Conservation (phyloP, 2,329 filamentous ascomycete species). For the Colletotrichum plurivorum region DNA sequence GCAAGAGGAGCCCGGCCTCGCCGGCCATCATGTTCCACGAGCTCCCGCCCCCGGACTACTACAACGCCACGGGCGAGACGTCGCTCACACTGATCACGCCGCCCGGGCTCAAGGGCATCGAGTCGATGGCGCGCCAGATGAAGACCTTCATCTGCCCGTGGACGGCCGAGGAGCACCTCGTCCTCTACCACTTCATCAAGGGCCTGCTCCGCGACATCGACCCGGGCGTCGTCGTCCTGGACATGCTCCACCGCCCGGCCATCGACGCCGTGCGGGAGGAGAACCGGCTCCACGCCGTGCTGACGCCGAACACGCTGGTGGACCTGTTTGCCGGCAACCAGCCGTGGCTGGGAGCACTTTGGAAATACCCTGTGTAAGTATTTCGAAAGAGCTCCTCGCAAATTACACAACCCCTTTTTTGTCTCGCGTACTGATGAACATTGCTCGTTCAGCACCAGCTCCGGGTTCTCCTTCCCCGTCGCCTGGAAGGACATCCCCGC, state of each 20-base stretch:
- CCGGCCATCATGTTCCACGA: slow-evolving; percentile 45
- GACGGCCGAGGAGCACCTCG: slow-evolving; percentile 48
- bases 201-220: slow-evolving; percentile 49
- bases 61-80: slow-evolving; percentile 38
- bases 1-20: slow-evolving; percentile 36
- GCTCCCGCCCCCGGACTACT: slow-evolving; percentile 43
- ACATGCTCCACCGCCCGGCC: slow-evolving; percentile 48
- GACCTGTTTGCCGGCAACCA: slow-evolving; percentile 56
- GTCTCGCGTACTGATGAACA: too few relatives aligned
- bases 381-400: not conserved
- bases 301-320: slow-evolving; percentile 60
- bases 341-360: slow-evolving; percentile 52
- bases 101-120: slow-evolving; percentile 43
- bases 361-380: slow-evolving; percentile 57
- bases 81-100: slow-evolving; percentile 39
- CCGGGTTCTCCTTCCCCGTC: slow-evolving; percentile 61
- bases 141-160: slow-evolving; percentile 47
- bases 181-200: slow-evolving; percentile 45
- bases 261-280: slow-evolving; percentile 44
- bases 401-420: not conserved
- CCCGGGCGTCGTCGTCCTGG: slow-evolving; percentile 51
- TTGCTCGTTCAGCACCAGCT: slow-evolving; percentile 51
- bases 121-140: slow-evolving; percentile 38
- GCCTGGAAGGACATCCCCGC: slow-evolving; percentile 56
- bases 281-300: slow-evolving; percentile 50